phyloP scores from a whole-genome alignment of 768 basidiomycete species.

The Plicaturopsis crispa region DNA sequence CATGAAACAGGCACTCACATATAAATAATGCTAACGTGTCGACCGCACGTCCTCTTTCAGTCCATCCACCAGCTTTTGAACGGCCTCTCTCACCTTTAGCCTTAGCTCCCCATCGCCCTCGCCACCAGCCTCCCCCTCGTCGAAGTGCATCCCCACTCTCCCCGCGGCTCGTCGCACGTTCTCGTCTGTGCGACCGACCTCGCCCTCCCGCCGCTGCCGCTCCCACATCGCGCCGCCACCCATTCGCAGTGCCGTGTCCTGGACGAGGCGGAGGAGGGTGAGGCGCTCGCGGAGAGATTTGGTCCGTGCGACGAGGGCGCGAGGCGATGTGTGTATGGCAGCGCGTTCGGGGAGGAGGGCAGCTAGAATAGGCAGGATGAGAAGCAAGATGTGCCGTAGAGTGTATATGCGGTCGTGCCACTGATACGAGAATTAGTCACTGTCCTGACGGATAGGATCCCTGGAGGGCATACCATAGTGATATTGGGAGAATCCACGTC shows the following conservation, averaged over 20 bases:
- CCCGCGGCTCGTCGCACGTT: slow-evolving; percentile 25
- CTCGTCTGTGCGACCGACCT: slow-evolving; percentile 22
- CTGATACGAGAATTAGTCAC: no score
- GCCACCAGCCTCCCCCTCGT: slow-evolving; percentile 6
- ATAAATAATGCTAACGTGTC: no score
- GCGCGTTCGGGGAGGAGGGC: slow-evolving; percentile 24
- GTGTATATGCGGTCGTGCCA: slow-evolving; percentile 36
- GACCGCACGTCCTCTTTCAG: no score
- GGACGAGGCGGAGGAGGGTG: slow-evolving; percentile 23
- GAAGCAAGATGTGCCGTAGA: slow-evolving; percentile 29
- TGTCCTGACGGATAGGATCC: no score
- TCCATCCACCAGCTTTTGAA: no score
- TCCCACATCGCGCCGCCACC: slow-evolving; percentile 26
- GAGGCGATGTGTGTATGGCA: no score
- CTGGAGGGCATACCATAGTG: no score
- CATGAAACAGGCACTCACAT: no score
- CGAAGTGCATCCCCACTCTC: slow-evolving; percentile 24
- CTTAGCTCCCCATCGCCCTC: slow-evolving; percentile 18
- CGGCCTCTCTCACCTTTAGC: no score
- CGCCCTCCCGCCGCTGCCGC: slow-evolving; percentile 24
- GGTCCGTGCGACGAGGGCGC: slow-evolving; percentile 15
- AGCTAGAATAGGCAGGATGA: slow-evolving; percentile 25
- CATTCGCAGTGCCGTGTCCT: slow-evolving; percentile 24
- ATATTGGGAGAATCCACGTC: no score
- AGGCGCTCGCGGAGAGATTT: slow-evolving; percentile 22